Evolutionary conservation across 1,284 basidiomycete genomes (phyloP).

Genomic region (Malassezia restricta): DNA sequence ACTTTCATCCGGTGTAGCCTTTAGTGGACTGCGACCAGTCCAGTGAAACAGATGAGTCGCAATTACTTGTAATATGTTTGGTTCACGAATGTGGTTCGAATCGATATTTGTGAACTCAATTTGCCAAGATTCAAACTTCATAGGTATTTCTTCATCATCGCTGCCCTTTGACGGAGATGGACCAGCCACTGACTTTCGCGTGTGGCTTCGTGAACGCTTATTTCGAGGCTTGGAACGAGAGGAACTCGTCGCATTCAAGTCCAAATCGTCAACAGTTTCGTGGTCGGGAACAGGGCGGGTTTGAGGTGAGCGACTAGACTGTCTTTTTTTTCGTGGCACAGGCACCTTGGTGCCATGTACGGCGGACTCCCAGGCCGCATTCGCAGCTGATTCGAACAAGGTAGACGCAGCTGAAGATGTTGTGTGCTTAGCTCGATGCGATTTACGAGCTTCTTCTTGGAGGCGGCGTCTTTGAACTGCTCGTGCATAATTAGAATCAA

Average conservation of each 20-base stretch:
- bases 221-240: conserved; percentile 13
- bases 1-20: not conserved
- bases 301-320: not conserved
- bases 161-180: conserved; percentile 17
- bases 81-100: conserved; percentile 30
- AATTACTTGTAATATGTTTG: conserved; percentile 15
- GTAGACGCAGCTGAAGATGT: not conserved
- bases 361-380: conserved; percentile 7
- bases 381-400: conserved; percentile 1
- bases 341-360: not conserved
- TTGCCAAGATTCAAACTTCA: conserved; percentile 41
- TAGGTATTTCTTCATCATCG: conserved; percentile 20
- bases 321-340: not conserved
- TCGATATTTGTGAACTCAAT: conserved; percentile 36
- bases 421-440: not conserved
- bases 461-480: conserved; percentile 33
- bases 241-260: not conserved
- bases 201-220: not conserved
- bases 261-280: not conserved
- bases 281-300: not conserved
- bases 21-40: not conserved
- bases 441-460: conserved; percentile 36
- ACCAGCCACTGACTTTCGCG: not conserved
- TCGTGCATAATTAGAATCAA: conserved; percentile 35
- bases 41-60: not conserved